These are phyloP conservation scores for Pontederia crassipes DNA, from an alignment of 176 grass and related monocot species.

Conservation along the genomic window DNA sequence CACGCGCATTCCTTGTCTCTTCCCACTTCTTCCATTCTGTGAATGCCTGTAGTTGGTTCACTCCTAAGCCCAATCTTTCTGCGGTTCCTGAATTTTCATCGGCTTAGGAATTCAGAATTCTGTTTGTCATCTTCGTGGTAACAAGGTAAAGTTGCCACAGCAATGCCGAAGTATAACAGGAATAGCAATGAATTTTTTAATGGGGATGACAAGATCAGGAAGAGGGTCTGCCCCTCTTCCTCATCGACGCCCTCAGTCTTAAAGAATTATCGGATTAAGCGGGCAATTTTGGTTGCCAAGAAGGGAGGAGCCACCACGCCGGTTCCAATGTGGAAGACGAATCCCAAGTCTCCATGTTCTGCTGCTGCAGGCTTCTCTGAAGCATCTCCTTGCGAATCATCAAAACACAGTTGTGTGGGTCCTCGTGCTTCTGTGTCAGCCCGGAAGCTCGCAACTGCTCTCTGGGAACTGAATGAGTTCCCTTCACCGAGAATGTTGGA, in stretches of 20 bases:
- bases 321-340: slow-evolving; percentile 1
- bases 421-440: slow-evolving; percentile 31
- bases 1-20: no score
- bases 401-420: not conserved
- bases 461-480: slow-evolving; percentile 42
- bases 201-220: slow-evolving; percentile 23
- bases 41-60: no score
- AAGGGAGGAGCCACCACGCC: slow-evolving; percentile 14
- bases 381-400: slow-evolving; percentile 20
- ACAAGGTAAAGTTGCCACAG: slow-evolving; percentile 2
- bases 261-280: slow-evolving; percentile 37
- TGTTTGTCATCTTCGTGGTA: not conserved
- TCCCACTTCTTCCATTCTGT: no score
- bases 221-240: slow-evolving; percentile 41
- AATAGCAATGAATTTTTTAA: slow-evolving; percentile 8
- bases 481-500: slow-evolving; percentile 13
- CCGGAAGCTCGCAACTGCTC: slow-evolving; percentile 52
- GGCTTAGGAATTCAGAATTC: not conserved
- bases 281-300: slow-evolving; percentile 25
- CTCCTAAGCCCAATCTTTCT: no score
- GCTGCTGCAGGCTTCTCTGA: slow-evolving; percentile 33
- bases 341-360: slow-evolving; percentile 14
- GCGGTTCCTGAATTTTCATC: not conserved
- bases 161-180: slow-evolving; percentile 28
- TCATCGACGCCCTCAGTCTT: slow-evolving; percentile 25